Percentiles rank a stretch among this genome's conserved stretches.
Conservation (phyloP, 2,329 filamentous ascomycete species). For the Cladosporium austrohemisphaericum region DNA sequence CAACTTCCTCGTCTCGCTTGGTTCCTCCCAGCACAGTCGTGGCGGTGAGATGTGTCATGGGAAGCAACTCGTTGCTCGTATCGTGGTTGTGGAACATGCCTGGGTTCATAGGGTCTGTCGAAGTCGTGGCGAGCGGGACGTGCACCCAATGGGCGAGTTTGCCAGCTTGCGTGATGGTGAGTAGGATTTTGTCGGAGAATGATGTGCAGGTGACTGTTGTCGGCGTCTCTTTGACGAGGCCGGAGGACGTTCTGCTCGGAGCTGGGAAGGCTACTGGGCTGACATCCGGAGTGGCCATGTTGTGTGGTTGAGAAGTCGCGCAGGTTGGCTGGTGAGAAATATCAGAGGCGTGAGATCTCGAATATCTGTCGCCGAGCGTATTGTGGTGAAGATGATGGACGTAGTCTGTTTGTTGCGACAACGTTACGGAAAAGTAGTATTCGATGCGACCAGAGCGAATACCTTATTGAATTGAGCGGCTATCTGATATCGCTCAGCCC, state of each 20-base stretch:
- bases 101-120: slow-evolving; percentile 61
- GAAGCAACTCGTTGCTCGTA: slow-evolving; percentile 60
- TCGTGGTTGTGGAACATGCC: slow-evolving; percentile 46
- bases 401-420: not conserved
- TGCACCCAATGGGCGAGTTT: slow-evolving; percentile 91
- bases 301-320: not conserved
- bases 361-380: too few species aligned
- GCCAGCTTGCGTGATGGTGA: slow-evolving; percentile 84
- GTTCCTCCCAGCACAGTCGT: slow-evolving; percentile 84
- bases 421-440: too few species aligned
- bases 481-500: not conserved
- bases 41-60: slow-evolving; percentile 76
- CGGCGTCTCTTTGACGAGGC: slow-evolving; percentile 61
- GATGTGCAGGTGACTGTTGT: slow-evolving; percentile 70
- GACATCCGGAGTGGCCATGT: slow-evolving; percentile 17
- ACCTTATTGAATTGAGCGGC: not conserved
- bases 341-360: not conserved
- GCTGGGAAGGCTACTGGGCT: slow-evolving; percentile 49
- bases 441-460: not conserved
- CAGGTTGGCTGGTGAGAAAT: not conserved
- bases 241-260: slow-evolving; percentile 42
- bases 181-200: slow-evolving; percentile 86
- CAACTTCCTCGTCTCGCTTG: slow-evolving; percentile 69
- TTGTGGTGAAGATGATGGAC: not conserved
- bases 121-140: slow-evolving; percentile 69